Evolutionary conservation across 495 filamentous ascomycete species (phyloP).

Genomic region (Neurospora sp.): DNA sequence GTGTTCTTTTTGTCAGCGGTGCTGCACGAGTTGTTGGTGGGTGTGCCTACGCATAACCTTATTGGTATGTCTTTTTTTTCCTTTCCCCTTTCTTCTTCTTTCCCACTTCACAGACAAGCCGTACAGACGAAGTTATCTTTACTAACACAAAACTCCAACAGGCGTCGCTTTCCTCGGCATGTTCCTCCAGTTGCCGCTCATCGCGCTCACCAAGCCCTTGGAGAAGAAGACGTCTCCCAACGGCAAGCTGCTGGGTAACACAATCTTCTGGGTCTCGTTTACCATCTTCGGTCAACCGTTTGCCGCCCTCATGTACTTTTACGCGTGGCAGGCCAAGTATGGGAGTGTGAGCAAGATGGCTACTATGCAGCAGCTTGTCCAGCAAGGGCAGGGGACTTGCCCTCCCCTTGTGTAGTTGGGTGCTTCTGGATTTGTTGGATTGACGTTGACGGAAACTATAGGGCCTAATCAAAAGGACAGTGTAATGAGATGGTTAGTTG

Average conservation of each 20-base stretch:
- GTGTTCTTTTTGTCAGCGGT: conserved; percentile 83
- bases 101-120: neutral
- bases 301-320: conserved; percentile 85
- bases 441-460: neutral
- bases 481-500: neutral
- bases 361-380: neutral
- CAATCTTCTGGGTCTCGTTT: conserved; percentile 92
- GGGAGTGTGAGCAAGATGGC: conserved; percentile 47
- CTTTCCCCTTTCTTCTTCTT: neutral
- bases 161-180: conserved; percentile 90
- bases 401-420: neutral
- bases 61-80: conserved; percentile 47
- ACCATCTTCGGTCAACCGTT: conserved; percentile 90
- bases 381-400: neutral
- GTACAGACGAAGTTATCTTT: neutral
- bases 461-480: neutral
- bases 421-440: neutral
- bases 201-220: conserved; percentile 64
- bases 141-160: conserved; percentile 16
- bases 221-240: conserved; percentile 65
- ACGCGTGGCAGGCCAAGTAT: conserved; percentile 97
- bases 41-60: conserved; percentile 90
- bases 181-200: conserved; percentile 84
- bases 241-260: conserved; percentile 73
- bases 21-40: conserved; percentile 86